These are phyloP conservation scores for Ganoderma sp. DNA, from an alignment of 1,284 basidiomycete species.

Conservation along the genomic window DNA sequence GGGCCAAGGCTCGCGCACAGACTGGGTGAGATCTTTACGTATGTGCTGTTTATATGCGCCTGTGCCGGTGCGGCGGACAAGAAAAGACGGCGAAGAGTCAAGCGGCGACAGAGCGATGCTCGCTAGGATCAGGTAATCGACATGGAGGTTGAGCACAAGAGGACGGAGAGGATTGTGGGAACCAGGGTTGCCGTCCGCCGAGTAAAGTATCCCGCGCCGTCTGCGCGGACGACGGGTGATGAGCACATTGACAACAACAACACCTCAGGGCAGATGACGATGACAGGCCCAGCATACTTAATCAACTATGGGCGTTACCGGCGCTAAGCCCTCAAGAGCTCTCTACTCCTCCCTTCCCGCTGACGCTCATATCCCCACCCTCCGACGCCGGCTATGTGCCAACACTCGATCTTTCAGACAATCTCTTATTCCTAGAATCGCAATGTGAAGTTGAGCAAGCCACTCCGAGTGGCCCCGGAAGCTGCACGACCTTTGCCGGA, in stretches of 20 bases:
- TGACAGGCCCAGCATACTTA: neutral
- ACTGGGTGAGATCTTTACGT: conserved; percentile 5
- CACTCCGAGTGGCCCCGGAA: neutral
- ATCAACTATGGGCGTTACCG: neutral
- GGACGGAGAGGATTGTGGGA: neutral
- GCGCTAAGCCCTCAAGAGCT: neutral
- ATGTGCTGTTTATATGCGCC: conserved; percentile 9
- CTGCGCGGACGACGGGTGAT: neutral
- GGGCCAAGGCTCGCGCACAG: neutral
- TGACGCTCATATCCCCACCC: neutral
- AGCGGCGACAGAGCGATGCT: neutral
- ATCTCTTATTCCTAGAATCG: neutral
- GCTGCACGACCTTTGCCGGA: neutral
- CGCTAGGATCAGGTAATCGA: conserved; percentile 5
- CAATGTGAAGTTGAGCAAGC: neutral
- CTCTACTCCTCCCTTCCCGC: neutral
- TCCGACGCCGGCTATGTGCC: neutral
- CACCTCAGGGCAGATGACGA: neutral
- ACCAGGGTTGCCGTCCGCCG: neutral
- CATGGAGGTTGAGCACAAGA: neutral
- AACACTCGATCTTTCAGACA: neutral
- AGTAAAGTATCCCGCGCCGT: neutral
- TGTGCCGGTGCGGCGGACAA: neutral
- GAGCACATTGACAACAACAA: neutral
- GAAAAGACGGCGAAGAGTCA: neutral